Evolutionary conservation across 768 basidiomycete species (phyloP).

Genomic region (Lyophyllum atratum): DNA sequence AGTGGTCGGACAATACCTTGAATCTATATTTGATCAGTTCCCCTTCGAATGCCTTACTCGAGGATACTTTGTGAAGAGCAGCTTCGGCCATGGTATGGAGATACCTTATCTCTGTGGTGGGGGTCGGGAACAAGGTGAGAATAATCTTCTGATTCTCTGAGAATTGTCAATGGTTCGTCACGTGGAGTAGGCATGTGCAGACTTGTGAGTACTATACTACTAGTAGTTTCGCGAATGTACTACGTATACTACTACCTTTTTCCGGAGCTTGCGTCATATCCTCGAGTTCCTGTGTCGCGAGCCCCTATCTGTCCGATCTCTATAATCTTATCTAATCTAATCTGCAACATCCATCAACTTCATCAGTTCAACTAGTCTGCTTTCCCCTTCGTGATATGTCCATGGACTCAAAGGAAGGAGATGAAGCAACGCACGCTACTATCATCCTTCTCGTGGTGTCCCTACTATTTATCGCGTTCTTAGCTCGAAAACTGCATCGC

Average conservation of each 20-base stretch:
- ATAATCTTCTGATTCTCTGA: background rate
- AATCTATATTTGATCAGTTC: slow-evolving; percentile 85
- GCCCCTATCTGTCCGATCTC: background rate
- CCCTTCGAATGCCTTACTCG: slow-evolving; percentile 82
- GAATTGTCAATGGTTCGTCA: slow-evolving; percentile 11
- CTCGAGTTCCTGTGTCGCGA: background rate
- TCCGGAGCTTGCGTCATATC: background rate
- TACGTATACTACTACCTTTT: background rate
- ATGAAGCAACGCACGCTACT: slow-evolving; percentile 8
- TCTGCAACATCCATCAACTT: background rate
- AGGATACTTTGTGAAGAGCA: slow-evolving; percentile 64
- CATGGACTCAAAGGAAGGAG: background rate
- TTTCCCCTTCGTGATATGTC: background rate
- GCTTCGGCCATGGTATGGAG: slow-evolving; percentile 13
- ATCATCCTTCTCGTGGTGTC: slow-evolving; percentile 3
- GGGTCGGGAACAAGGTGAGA: background rate
- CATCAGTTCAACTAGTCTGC: background rate
- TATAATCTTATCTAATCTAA: slow-evolving; percentile 3
- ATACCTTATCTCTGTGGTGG: background rate
- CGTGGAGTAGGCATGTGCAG: slow-evolving; percentile 7
- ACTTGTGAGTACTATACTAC: too few relatives aligned
- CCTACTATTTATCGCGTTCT: background rate
- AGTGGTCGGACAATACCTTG: slow-evolving; percentile 44
- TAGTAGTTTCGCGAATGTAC: background rate
- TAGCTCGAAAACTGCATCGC: background rate